Conservation (phyloP, 257 asterid species). For the Nyctanthes arbortristis region DNA sequence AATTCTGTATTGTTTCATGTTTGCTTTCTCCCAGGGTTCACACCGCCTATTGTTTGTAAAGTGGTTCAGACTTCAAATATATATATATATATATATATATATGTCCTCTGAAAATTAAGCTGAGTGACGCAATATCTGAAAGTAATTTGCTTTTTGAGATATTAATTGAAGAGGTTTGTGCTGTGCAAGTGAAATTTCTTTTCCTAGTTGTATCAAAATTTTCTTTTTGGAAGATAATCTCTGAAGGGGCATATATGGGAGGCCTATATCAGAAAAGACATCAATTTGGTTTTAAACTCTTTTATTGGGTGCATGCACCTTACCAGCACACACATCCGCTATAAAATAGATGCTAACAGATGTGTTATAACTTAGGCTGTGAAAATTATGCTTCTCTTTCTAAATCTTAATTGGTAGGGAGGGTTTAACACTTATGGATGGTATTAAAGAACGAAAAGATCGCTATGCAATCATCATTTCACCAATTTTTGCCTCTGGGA, state of each 20-base stretch:
- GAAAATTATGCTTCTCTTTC: not conserved
- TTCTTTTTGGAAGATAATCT: not conserved
- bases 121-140: not conserved
- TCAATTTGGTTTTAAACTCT: not conserved
- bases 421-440: not conserved
- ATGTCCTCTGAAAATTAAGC: not conserved
- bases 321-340: not conserved
- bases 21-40: not conserved
- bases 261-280: not conserved
- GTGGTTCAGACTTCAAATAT: not conserved
- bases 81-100: too few relatives aligned
- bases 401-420: not conserved
- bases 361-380: not conserved
- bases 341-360: not conserved
- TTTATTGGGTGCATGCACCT: not conserved
- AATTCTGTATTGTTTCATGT: not conserved
- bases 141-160: not conserved
- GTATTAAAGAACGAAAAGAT: not conserved
- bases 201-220: not conserved
- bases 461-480: not conserved
- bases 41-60: not conserved
- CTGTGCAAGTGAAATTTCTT: not conserved
- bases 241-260: not conserved
- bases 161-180: not conserved
- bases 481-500: not conserved